Evolutionary conservation across 257 asterid genomes (phyloP).

Genomic region (Ilex asprella): DNA sequence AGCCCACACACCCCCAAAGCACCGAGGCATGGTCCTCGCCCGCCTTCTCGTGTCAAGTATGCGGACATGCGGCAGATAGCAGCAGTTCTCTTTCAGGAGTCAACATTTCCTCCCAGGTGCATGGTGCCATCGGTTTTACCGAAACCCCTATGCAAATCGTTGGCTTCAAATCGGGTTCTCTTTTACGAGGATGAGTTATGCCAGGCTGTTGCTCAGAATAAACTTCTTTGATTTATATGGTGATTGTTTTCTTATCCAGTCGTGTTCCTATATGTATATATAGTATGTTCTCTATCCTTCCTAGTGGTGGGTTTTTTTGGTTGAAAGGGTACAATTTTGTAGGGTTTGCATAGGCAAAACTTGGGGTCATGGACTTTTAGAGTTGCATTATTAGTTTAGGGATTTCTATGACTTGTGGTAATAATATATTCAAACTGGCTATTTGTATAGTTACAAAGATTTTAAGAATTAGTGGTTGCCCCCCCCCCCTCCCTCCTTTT

Average conservation of each 20-base stretch:
- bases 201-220: constrained; percentile 96
- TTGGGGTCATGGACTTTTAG: constrained; percentile 6
- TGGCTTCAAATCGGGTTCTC: constrained; percentile 78
- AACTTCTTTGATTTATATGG: constrained; percentile 49
- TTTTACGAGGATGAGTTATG: constrained; percentile 92
- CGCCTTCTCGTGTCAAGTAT: constrained; percentile 69
- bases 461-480: no score
- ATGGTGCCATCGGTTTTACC: constrained; percentile 64
- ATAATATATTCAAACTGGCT: constrained; percentile 20
- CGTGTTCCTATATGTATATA: constrained; percentile 23
- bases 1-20: constrained; percentile 92
- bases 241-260: constrained; percentile 9
- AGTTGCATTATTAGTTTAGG: constrained; percentile 14
- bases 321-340: constrained; percentile 24
- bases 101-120: constrained; percentile 48
- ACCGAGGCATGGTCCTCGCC: constrained; percentile 84
- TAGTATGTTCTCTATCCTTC: constrained; percentile 3
- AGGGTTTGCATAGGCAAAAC: constrained; percentile 26
- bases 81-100: constrained; percentile 82
- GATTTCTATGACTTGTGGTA: constrained; percentile 12
- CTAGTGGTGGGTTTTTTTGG: not conserved
- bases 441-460: constrained; percentile 16
- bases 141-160: constrained; percentile 63
- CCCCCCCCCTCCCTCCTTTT: no score
- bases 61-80: constrained; percentile 82